Base-by-base conservation (phyloP, 2,329 filamentous ascomycete genomes). In the Fusarium duplospermum region DNA sequence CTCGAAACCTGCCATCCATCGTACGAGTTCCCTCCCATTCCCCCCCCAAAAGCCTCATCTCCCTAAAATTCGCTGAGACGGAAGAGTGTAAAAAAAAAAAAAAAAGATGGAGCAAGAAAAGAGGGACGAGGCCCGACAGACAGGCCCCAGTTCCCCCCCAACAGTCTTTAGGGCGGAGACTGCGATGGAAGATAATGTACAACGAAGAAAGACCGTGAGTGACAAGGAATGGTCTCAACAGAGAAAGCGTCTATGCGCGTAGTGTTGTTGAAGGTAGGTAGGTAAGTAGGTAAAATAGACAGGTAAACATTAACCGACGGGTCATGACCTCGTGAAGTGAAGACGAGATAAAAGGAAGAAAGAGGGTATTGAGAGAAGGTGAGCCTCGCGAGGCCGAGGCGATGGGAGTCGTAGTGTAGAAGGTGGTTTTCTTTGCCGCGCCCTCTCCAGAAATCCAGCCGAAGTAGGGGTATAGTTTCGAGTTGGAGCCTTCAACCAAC, bases 221-320 rank as follows among this genome's bases (percentile, higher is more conserved):
- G 52, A 64, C 16, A 69, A 60, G 40, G 62, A 57, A 27, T 27
- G 64, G 63, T 71, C 68, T 67, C 62, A 50, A 70, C 66, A 62
- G 62, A 73, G 65, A 64, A 69, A 31, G 68, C 68, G 70, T 59
- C 57, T 71, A 67, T 64, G 69, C 69, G 71, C 68, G 66, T 35
- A 60, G 47, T 40, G 56, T 50, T 38, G 56, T 65, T 68, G 52
- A 64, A 56, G 61, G 67, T 76, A 52, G 47, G 47, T 52, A 64
- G 24, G 24, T 33, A 56, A 60, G 67, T 76, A 52, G 47, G 47
- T 52, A 64, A 59, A 79, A 76, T 77, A 80, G 69, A 81, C 73
- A 82, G 78, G 72, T 76, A 81, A 71, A 82, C 74, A 82, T 82
- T 81, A 82, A 79, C 76, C 77, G 72, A 72, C 67, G 71, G 78